Evolutionary conservation across 78 protist species (phyloP).

Genomic region (Trichosphaerium sp.): DNA sequence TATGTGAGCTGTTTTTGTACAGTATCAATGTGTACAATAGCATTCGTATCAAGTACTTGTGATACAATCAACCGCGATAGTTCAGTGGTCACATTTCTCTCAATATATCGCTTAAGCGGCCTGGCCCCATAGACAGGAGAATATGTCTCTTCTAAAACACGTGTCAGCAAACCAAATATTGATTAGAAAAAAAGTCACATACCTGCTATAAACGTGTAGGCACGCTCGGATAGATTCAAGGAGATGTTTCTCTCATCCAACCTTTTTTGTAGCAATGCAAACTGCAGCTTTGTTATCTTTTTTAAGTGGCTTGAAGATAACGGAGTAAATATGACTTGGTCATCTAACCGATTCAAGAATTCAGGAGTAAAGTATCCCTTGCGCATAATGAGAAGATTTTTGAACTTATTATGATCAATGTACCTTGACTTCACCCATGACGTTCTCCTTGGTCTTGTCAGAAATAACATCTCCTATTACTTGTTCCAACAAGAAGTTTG

Average conservation of each 20-base stretch:
- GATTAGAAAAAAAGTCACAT: too few relatives aligned
- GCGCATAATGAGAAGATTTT: too few relatives aligned
- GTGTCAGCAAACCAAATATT: too few relatives aligned
- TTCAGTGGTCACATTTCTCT: slow-evolving; percentile 70
- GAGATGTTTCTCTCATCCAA: slow-evolving; percentile 51
- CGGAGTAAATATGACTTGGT: slow-evolving; percentile 74
- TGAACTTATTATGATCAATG: too few relatives aligned
- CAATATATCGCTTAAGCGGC: slow-evolving; percentile 76
- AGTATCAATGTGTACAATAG: too few relatives aligned
- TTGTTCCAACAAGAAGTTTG: too few relatives aligned
- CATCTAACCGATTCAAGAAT: slow-evolving; percentile 95
- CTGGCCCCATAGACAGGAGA: slow-evolving; percentile 77
- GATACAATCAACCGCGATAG: slow-evolving; percentile 30
- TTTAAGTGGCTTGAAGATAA: slow-evolving; percentile 32
- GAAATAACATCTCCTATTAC: too few relatives aligned
- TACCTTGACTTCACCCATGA: slow-evolving; percentile 54
- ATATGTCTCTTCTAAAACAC: too few relatives aligned
- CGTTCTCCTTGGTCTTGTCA: slow-evolving; percentile 38
- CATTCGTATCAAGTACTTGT: too few relatives aligned
- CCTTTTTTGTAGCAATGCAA: slow-evolving; percentile 45
- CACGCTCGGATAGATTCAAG: slow-evolving; percentile 20
- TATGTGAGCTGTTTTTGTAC: too few relatives aligned
- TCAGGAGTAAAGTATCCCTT: too few relatives aligned
- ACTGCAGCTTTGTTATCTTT: slow-evolving; percentile 39
- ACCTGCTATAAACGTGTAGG: too few relatives aligned